A percentile compares a stretch with the other conserved stretches of the same genome.
These are phyloP conservation scores for Pleurotus salmoneostramineus DNA, from an alignment of 768 basidiomycete species.

Conservation along the genomic window DNA sequence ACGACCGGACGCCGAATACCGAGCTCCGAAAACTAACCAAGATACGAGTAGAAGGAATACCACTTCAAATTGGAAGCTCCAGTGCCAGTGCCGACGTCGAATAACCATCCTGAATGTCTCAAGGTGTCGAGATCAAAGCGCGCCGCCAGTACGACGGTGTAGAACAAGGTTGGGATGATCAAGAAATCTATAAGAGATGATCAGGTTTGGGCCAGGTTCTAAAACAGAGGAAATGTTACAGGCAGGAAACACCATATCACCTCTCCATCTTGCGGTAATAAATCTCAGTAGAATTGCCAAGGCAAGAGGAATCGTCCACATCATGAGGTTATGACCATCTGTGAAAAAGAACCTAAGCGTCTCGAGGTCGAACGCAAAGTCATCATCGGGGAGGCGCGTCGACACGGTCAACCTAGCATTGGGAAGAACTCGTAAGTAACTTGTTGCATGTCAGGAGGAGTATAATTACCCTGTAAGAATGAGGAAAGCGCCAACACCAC, in stretches of 20 bases:
- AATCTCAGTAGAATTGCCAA: conserved; percentile 76
- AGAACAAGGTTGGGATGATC: conserved; percentile 79
- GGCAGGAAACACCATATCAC: conserved; percentile 89
- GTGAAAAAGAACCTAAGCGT: conserved; percentile 69
- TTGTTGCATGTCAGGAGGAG: neutral
- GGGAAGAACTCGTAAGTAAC: neutral
- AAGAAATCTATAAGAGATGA: conserved; percentile 57
- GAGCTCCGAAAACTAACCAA: conserved; percentile 43
- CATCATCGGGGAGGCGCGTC: conserved; percentile 76
- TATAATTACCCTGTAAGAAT: conserved; percentile 75
- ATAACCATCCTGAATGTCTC: conserved; percentile 77
- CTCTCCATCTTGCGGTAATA: conserved; percentile 75
- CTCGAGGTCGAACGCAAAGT: conserved; percentile 62
- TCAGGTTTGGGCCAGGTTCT: neutral
- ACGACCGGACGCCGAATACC: neutral
- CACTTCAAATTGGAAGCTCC: conserved; percentile 39
- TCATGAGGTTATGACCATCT: conserved; percentile 52
- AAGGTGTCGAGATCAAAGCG: conserved; percentile 57
- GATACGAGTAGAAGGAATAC: conserved; percentile 86
- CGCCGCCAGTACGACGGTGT: conserved; percentile 66
- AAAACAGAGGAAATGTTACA: conserved; percentile 37
- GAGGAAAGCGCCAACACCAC: conserved; percentile 94
- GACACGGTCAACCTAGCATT: conserved; percentile 71
- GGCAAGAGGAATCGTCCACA: conserved; percentile 79
- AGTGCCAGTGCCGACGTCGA: conserved; percentile 50